These are phyloP conservation scores for Lecanicillium sp. DNA, from an alignment of 2,329 filamentous ascomycete species.

Conservation along the genomic window DNA sequence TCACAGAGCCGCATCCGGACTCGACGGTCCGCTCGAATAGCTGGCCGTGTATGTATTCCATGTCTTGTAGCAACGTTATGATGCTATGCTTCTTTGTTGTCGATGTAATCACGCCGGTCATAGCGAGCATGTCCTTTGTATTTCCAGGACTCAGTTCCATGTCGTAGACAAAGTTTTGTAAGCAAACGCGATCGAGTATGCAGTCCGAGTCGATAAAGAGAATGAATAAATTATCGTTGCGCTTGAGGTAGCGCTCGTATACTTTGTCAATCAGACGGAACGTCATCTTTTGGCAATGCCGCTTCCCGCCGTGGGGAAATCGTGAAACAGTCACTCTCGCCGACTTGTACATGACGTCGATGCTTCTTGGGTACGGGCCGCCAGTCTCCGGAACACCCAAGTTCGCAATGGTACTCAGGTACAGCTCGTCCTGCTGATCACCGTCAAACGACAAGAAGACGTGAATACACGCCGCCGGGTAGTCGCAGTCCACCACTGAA, in stretches of 20 bases:
- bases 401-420: constrained; percentile 76
- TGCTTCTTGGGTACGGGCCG: constrained; percentile 77
- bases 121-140: constrained; percentile 86
- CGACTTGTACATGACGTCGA: constrained; percentile 78
- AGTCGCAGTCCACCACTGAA: constrained; percentile 90
- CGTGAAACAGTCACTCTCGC: constrained; percentile 85
- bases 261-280: constrained; percentile 92
- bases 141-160: constrained; percentile 97
- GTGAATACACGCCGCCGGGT: constrained; percentile 85
- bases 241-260: constrained; percentile 78
- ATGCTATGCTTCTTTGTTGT: constrained; percentile 84
- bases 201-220: constrained; percentile 98
- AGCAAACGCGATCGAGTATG: constrained; percentile 81
- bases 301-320: constrained; percentile 89
- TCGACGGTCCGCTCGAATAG: constrained; percentile 94
- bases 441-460: constrained; percentile 95
- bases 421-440: constrained; percentile 80
- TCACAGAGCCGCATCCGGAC: constrained; percentile 88
- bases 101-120: constrained; percentile 95
- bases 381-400: constrained; percentile 75
- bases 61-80: constrained; percentile 89
- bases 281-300: constrained; percentile 87
- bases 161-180: constrained; percentile 97
- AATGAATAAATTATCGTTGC: constrained; percentile 88
- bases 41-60: constrained; percentile 97